Evolutionary conservation across 805 yeast species (phyloP).

Genomic region (Schwanniomyces occidentalis): DNA sequence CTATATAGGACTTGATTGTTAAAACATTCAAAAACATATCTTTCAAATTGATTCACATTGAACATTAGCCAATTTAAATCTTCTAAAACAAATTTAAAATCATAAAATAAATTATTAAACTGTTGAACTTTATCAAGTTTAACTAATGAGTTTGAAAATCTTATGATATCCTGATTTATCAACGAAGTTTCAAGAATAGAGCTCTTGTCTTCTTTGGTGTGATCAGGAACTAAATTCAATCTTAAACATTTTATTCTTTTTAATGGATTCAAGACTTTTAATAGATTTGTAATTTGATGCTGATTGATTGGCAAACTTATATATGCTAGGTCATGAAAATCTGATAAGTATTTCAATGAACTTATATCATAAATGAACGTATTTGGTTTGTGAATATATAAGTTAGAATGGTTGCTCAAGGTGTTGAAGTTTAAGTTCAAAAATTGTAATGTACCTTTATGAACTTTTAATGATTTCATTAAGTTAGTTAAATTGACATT

Average conservation of each 20-base stretch:
- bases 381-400: too few species aligned
- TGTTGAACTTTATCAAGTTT: conserved; percentile 1
- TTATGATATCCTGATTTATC: conserved; percentile 10
- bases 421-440: conserved; percentile 8
- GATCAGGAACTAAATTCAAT: conserved; percentile 6
- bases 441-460: conserved; percentile 5
- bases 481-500: conserved; percentile 3
- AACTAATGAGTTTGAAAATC: conserved; percentile 8
- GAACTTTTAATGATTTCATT: conserved; percentile 5
- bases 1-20: neutral
- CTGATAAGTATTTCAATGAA: conserved; percentile 4
- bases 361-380: too few species aligned
- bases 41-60: conserved; percentile 1
- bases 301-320: conserved; percentile 11
- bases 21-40: conserved; percentile 2
- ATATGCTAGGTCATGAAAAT: conserved; percentile 5
- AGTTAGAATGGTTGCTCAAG: conserved; percentile 1
- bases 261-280: conserved; percentile 5
- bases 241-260: conserved; percentile 2
- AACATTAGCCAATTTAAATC: conserved; percentile 6
- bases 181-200: conserved; percentile 5
- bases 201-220: neutral
- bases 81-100: conserved; percentile 2
- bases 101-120: conserved; percentile 5
- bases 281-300: conserved; percentile 7